phyloP scores from a whole-genome alignment of 2,329 filamentous ascomycete genomes.

The Phyllosticta ampelicida region DNA sequence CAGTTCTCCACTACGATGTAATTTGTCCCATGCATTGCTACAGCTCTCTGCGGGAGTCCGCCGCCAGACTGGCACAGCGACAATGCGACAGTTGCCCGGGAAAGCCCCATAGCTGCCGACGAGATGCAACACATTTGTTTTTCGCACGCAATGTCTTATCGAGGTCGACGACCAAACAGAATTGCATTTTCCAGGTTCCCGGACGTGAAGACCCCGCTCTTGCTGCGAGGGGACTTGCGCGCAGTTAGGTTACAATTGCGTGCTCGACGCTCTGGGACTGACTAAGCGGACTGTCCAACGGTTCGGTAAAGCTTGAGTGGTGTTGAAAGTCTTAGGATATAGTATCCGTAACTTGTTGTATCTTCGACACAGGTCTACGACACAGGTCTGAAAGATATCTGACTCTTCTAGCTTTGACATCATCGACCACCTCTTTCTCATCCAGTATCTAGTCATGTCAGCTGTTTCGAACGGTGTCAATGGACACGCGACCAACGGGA shows the following conservation, averaged over 20 bases:
- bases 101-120: neutral
- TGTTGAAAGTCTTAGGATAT: neutral
- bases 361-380: neutral
- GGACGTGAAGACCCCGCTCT: neutral
- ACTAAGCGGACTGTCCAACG: slow-evolving; percentile 2
- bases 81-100: neutral
- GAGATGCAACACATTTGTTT: neutral
- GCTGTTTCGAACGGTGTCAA: neutral
- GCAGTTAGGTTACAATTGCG: neutral
- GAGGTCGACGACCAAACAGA: neutral
- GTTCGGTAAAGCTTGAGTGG: neutral
- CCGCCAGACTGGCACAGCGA: neutral
- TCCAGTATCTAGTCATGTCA: neutral
- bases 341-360: no score
- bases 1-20: neutral
- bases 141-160: slow-evolving; percentile 6
- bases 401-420: neutral
- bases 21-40: neutral
- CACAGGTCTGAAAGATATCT: neutral
- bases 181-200: neutral
- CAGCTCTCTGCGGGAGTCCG: neutral
- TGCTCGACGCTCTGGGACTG: slow-evolving; percentile 1
- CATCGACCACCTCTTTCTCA: neutral
- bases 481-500: neutral
- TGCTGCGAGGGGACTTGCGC: neutral